Evolutionary conservation across 495 filamentous ascomycete genomes (phyloP).

Genomic region (Hyphodiscus hymeniophilus): DNA sequence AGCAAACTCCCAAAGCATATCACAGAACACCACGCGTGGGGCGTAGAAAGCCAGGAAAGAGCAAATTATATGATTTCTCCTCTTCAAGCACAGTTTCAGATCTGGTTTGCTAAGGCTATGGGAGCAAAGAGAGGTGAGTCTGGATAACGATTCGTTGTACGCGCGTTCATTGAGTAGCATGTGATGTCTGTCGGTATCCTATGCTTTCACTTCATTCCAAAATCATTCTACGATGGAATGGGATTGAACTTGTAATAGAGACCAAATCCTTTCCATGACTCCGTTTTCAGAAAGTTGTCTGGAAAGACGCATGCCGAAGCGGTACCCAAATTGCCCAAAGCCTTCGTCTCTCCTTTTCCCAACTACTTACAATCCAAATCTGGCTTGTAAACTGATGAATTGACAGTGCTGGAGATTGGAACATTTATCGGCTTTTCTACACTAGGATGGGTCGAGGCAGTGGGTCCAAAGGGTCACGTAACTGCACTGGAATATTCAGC

Average conservation of each 20-base stretch:
- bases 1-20: slow-evolving; percentile 22
- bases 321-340: too few species aligned
- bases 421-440: slow-evolving; percentile 30
- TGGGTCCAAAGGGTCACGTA: slow-evolving; percentile 29
- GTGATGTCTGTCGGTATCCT: too few species aligned
- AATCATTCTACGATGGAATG: neutral
- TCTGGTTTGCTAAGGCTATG: slow-evolving; percentile 24
- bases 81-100: slow-evolving; percentile 24
- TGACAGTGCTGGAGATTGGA: slow-evolving; percentile 30
- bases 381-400: neutral
- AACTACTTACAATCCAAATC: too few species aligned
- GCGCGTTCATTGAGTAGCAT: too few species aligned
- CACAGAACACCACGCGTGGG: slow-evolving; percentile 24
- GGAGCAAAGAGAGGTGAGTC: slow-evolving; percentile 29
- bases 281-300: too few species aligned
- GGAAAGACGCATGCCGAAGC: too few species aligned
- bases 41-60: slow-evolving; percentile 16
- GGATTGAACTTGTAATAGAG: too few species aligned
- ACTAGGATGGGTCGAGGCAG: slow-evolving; percentile 26
- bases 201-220: neutral
- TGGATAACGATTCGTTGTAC: neutral
- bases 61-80: slow-evolving; percentile 30
- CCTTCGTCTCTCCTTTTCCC: too few species aligned
- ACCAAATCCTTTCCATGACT: too few species aligned
- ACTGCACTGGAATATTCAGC: slow-evolving; percentile 27